A percentile compares a stretch with the other conserved stretches of the same genome.
Evolutionary conservation across 106 monocot species (phyloP).

Genomic region (Xerophyta viscosa): DNA sequence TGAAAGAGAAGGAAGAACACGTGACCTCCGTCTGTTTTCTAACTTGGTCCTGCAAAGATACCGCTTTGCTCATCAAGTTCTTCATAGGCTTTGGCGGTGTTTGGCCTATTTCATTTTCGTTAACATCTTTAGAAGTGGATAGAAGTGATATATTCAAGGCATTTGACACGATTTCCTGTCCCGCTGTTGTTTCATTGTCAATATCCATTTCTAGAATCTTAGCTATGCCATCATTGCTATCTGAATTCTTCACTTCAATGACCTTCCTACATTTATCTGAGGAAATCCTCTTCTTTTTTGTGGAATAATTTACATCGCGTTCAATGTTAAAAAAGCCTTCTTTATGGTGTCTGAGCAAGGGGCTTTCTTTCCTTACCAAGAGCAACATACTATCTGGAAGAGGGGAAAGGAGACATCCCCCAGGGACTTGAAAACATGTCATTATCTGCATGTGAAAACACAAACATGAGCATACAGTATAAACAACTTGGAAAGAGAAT

Average conservation of each 20-base stretch:
- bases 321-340: neutral
- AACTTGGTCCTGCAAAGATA: no score
- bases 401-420: slow-evolving; percentile 25
- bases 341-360: slow-evolving; percentile 8
- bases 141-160: slow-evolving; percentile 9
- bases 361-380: slow-evolving; percentile 15
- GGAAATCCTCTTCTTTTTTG: slow-evolving; percentile 5
- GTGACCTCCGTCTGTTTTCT: no score
- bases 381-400: slow-evolving; percentile 12
- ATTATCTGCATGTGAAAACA: slow-evolving; percentile 21
- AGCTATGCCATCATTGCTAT: slow-evolving; percentile 8
- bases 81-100: neutral
- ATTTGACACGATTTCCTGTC: slow-evolving; percentile 6
- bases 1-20: neutral
- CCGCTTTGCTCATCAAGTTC: slow-evolving; percentile 1
- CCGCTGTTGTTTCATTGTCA: slow-evolving; percentile 11
- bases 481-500: no score
- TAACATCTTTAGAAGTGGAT: slow-evolving; percentile 8
- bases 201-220: slow-evolving; percentile 10
- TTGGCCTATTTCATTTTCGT: slow-evolving; percentile 11
- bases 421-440: slow-evolving; percentile 14
- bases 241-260: slow-evolving; percentile 6
- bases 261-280: neutral
- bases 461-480: slow-evolving; percentile 1
- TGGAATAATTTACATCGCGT: slow-evolving; percentile 4